phyloP scores from a whole-genome alignment of 2,329 filamentous ascomycete species.

The Exophiala sp. region DNA sequence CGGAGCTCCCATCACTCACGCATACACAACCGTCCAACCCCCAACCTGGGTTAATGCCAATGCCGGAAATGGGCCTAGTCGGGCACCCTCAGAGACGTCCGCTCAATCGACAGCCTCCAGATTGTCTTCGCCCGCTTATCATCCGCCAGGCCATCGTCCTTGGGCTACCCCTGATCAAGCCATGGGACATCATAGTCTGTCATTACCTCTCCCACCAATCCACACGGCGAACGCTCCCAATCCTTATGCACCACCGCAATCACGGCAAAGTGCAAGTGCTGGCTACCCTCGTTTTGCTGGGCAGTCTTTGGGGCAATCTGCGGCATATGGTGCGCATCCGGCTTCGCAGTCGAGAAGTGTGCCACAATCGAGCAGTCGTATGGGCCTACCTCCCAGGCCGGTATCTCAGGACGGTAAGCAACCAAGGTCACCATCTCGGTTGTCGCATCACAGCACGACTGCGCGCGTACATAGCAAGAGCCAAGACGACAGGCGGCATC shows the following conservation, averaged over 20 bases:
- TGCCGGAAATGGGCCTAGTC: not conserved
- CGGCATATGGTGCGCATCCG: slow-evolving; percentile 3
- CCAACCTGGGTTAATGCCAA: slow-evolving; percentile 5
- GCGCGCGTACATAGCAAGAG: slow-evolving; percentile 7
- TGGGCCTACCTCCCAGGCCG: slow-evolving; percentile 16
- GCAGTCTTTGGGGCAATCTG: not conserved
- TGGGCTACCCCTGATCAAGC: slow-evolving; percentile 25
- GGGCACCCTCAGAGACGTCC: slow-evolving; percentile 16
- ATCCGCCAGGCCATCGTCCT: slow-evolving; percentile 23
- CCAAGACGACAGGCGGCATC: slow-evolving; percentile 19
- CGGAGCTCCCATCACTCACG: slow-evolving; percentile 8
- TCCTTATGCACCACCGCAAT: slow-evolving; percentile 9
- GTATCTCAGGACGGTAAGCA: slow-evolving; percentile 27
- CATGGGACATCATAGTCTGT: slow-evolving; percentile 22
- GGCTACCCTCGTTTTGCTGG: slow-evolving; percentile 12
- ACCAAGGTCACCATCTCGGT: slow-evolving; percentile 23
- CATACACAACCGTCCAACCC: slow-evolving; percentile 9
- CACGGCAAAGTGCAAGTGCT: slow-evolving; percentile 1
- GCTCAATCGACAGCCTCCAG: slow-evolving; percentile 17
- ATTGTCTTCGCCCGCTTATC: slow-evolving; percentile 19
- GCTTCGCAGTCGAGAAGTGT: slow-evolving; percentile 13
- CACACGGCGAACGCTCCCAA: slow-evolving; percentile 20
- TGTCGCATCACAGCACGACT: slow-evolving; percentile 17
- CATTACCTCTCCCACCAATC: slow-evolving; percentile 23
- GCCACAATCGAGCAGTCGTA: slow-evolving; percentile 9